phyloP scores from a whole-genome alignment of 805 yeast genomes.

The Priceomyces castillae region DNA sequence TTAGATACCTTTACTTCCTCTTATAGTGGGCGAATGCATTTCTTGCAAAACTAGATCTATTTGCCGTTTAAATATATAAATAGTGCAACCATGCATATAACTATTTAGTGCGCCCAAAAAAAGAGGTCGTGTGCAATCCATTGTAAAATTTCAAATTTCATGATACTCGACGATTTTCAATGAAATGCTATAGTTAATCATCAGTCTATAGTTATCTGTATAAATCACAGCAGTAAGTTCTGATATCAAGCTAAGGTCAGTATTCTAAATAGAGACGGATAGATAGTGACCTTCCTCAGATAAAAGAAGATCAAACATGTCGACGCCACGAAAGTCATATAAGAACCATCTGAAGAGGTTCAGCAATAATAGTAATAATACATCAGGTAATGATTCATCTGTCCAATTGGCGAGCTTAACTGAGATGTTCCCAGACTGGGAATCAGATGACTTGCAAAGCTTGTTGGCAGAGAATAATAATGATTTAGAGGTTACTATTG shows the following conservation, averaged over 20 bases:
- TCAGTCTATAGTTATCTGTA: conserved; percentile 2
- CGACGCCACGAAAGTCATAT: conserved; percentile 37
- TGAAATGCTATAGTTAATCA: neutral
- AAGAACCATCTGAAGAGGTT: conserved; percentile 49
- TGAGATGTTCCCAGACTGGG: conserved; percentile 96
- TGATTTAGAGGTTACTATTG: conserved; percentile 77
- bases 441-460: conserved; percentile 73
- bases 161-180: conserved; percentile 5
- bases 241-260: conserved; percentile 5
- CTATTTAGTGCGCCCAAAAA: too few species aligned
- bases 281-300: conserved; percentile 6
- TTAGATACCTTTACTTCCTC: too few species aligned
- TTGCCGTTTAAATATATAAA: neutral
- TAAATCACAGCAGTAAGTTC: conserved; percentile 5
- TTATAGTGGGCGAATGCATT: too few species aligned
- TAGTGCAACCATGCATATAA: too few species aligned
- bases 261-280: conserved; percentile 6
- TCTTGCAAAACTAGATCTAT: too few species aligned
- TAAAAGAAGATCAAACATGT: conserved; percentile 12
- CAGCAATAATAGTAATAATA: conserved; percentile 19
- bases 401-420: conserved; percentile 53
- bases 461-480: conserved; percentile 70
- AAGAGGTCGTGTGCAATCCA: neutral
- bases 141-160: conserved; percentile 3
- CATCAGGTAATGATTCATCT: conserved; percentile 16